phyloP scores from a whole-genome alignment of 495 filamentous ascomycete species.

The Aspergillus conjunctus region DNA sequence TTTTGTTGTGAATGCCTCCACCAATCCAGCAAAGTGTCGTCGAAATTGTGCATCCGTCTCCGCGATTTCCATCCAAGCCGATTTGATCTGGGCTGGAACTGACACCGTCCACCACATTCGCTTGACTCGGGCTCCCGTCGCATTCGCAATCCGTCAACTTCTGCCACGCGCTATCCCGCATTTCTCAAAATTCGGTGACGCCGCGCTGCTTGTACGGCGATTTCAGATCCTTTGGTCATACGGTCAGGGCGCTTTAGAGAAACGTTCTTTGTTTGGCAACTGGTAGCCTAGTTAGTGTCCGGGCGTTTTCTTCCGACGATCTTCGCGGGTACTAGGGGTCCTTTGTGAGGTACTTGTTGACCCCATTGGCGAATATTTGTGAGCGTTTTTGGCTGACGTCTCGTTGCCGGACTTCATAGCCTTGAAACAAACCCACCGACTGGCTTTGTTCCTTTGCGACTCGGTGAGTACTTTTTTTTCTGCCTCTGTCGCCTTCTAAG shows the following conservation, averaged over 20 bases:
- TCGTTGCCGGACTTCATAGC: not conserved
- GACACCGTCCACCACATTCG: not conserved
- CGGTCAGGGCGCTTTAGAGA: not conserved
- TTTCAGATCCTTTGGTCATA: not conserved
- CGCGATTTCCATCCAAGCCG: not conserved
- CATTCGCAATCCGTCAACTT: not conserved
- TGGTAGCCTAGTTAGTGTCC: not conserved
- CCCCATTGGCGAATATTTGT: not conserved
- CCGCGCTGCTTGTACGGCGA: not conserved
- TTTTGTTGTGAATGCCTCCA: not conserved
- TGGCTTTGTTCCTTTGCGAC: not conserved
- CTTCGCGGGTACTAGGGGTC: not conserved
- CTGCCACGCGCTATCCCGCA: not conserved
- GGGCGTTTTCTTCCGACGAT: not conserved
- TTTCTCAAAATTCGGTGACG: not conserved
- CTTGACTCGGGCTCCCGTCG: not conserved
- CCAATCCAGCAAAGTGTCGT: not conserved
- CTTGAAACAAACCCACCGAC: not conserved
- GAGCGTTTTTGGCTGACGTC: not conserved
- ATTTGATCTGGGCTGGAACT: not conserved
- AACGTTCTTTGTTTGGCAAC: not conserved
- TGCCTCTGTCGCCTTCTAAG: not conserved
- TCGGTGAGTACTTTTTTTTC: not conserved
- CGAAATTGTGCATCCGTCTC: not conserved
- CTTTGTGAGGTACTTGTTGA: conserved; percentile 3